Conservation (phyloP, 1,139 yeast genomes). For the Meyerozyma sp. region DNA sequence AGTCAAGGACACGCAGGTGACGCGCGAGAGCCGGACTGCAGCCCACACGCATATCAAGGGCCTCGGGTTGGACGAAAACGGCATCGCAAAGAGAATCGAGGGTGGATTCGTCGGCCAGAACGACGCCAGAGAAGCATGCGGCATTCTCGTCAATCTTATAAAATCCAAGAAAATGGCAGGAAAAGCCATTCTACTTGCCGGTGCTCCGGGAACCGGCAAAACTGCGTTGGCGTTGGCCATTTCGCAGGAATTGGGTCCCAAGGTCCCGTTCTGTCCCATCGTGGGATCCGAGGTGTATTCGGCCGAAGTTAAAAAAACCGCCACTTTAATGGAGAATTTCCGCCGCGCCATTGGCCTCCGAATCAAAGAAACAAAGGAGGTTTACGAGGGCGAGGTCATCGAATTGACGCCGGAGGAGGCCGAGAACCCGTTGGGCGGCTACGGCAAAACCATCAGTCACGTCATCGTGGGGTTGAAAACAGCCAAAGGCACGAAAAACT, state of each 20-base stretch:
- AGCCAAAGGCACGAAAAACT: constrained; percentile 90
- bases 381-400: constrained; percentile 96
- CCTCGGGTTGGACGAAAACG: constrained; percentile 87
- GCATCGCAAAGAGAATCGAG: constrained; percentile 77
- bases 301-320: constrained; percentile 97
- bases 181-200: constrained; percentile 90
- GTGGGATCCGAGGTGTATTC: constrained; percentile 93
- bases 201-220: constrained; percentile 98
- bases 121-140: constrained; percentile 96
- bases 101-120: constrained; percentile 96
- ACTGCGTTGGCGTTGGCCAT: constrained; percentile 95
- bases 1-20: constrained; percentile 53
- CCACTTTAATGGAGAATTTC: constrained; percentile 94
- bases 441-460: constrained; percentile 93
- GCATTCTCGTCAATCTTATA: constrained; percentile 89
- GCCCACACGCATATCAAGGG: constrained; percentile 98
- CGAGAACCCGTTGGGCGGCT: constrained; percentile 95
- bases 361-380: constrained; percentile 95
- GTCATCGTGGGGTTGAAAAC: constrained; percentile 93
- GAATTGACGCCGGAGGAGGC: constrained; percentile 96
- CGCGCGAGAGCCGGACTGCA: constrained; percentile 77
- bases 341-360: constrained; percentile 94
- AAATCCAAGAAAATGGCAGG: constrained; percentile 94
- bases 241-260: constrained; percentile 96
- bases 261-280: constrained; percentile 96